phyloP scores from a whole-genome alignment of 768 basidiomycete genomes.

The Lactarius tabidus region DNA sequence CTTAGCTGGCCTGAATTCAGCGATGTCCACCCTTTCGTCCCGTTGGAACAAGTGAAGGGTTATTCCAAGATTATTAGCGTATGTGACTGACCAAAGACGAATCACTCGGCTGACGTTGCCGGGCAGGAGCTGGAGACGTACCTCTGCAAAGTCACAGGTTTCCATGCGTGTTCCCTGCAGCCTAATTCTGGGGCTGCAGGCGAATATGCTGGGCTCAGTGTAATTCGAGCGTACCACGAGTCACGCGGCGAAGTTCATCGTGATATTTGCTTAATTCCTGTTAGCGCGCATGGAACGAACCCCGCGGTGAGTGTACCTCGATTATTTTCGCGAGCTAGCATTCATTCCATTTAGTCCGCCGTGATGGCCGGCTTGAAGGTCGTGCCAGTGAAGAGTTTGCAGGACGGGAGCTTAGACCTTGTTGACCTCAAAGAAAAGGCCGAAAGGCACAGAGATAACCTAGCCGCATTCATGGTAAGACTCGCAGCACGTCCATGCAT shows the following conservation, averaged over 20 bases:
- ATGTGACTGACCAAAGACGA: slow-evolving; percentile 8
- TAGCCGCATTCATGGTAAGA: slow-evolving; percentile 91
- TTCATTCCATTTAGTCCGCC: slow-evolving; percentile 60
- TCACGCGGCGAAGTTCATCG: slow-evolving; percentile 82
- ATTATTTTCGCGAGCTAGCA: not conserved
- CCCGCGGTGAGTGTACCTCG: slow-evolving; percentile 66
- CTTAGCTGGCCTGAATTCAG: slow-evolving; percentile 93
- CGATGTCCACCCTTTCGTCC: slow-evolving; percentile 89
- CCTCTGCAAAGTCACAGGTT: slow-evolving; percentile 94
- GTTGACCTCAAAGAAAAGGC: slow-evolving; percentile 83
- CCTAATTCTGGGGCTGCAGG: slow-evolving; percentile 99
- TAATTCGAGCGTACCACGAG: slow-evolving; percentile 93
- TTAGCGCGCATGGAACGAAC: slow-evolving; percentile 98
- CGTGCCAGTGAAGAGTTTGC: slow-evolving; percentile 85
- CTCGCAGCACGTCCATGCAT: slow-evolving; percentile 10
- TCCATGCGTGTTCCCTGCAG: slow-evolving; percentile 92
- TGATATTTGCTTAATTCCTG: slow-evolving; percentile 88
- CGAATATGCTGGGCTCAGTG: slow-evolving; percentile 92
- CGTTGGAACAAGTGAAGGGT: slow-evolving; percentile 83
- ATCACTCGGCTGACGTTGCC: slow-evolving; percentile 5
- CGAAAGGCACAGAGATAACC: slow-evolving; percentile 81
- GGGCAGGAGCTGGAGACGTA: slow-evolving; percentile 85
- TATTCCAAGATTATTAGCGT: slow-evolving; percentile 81
- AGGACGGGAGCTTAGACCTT: slow-evolving; percentile 87
- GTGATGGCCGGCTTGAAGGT: slow-evolving; percentile 97